Evolutionary conservation across 2,329 filamentous ascomycete species (phyloP).

Genomic region (Magnaporthiopsis rhizophila): DNA sequence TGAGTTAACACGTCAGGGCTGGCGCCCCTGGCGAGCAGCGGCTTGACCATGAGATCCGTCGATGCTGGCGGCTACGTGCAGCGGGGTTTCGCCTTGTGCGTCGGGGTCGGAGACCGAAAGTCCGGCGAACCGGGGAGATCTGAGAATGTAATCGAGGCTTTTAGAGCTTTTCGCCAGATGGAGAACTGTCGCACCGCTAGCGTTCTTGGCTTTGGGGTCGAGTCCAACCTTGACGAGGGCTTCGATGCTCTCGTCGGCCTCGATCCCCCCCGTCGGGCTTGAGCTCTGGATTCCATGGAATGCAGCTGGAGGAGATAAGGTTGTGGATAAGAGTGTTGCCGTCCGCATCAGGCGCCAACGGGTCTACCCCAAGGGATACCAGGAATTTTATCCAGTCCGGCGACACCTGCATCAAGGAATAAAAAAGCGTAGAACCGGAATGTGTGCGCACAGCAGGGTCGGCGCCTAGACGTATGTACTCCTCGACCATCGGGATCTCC

Average conservation of each 20-base stretch:
- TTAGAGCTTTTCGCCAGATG: neutral
- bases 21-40: neutral
- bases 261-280: too few relatives aligned
- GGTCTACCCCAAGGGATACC: neutral
- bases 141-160: neutral
- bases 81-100: neutral
- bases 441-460: neutral
- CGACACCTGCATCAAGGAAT: neutral
- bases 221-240: neutral
- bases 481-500: neutral
- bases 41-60: neutral
- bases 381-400: neutral
- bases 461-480: neutral
- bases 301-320: neutral
- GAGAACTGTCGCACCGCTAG: neutral
- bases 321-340: neutral
- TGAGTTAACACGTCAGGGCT: neutral
- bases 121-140: neutral
- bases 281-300: neutral
- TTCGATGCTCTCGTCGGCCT: neutral
- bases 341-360: neutral
- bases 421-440: neutral
- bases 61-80: neutral
- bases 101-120: neutral
- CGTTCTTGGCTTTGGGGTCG: neutral